Conservation (phyloP, 306 rosid genomes). For the Cicer judaicum region DNA sequence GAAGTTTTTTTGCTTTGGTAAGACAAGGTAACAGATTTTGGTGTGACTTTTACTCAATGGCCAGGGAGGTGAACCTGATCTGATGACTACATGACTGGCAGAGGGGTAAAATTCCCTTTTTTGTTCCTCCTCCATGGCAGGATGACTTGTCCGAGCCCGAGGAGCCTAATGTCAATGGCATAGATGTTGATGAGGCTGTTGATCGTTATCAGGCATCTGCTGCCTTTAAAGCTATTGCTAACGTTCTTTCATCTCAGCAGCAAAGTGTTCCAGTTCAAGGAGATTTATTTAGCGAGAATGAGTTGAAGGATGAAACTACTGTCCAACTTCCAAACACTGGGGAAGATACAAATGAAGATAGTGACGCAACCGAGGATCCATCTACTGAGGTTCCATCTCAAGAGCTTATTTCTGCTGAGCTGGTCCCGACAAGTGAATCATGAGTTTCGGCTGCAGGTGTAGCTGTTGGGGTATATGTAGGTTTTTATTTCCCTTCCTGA, state of each 20-base stretch:
- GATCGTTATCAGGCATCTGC: conserved; percentile 68
- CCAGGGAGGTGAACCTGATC: conserved; percentile 95
- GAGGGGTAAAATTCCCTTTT: conserved; percentile 93
- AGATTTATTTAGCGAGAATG: conserved; percentile 71
- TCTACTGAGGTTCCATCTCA: conserved; percentile 26
- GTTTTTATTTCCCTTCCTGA: too few species aligned
- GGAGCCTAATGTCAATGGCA: conserved; percentile 57
- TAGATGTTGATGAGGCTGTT: conserved; percentile 49
- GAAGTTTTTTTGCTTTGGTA: conserved; percentile 11
- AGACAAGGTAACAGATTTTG: background rate
- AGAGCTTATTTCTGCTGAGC: conserved; percentile 13
- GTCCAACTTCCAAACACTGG: conserved; percentile 40
- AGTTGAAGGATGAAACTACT: conserved; percentile 57
- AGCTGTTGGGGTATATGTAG: background rate
- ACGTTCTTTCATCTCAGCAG: conserved; percentile 80
- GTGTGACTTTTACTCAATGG: conserved; percentile 8
- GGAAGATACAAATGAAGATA: conserved; percentile 14
- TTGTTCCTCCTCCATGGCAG: conserved; percentile 73
- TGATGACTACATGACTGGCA: conserved; percentile 97
- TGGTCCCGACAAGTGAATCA: conserved; percentile 30
- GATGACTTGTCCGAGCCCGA: conserved; percentile 51
- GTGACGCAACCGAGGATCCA: conserved; percentile 17
- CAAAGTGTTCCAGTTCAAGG: conserved; percentile 74
- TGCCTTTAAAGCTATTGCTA: conserved; percentile 81
- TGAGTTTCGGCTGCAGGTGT: conserved; percentile 18